These are phyloP conservation scores for Pholiota conissans DNA, from an alignment of 768 basidiomycete genomes.

Conservation along the genomic window DNA sequence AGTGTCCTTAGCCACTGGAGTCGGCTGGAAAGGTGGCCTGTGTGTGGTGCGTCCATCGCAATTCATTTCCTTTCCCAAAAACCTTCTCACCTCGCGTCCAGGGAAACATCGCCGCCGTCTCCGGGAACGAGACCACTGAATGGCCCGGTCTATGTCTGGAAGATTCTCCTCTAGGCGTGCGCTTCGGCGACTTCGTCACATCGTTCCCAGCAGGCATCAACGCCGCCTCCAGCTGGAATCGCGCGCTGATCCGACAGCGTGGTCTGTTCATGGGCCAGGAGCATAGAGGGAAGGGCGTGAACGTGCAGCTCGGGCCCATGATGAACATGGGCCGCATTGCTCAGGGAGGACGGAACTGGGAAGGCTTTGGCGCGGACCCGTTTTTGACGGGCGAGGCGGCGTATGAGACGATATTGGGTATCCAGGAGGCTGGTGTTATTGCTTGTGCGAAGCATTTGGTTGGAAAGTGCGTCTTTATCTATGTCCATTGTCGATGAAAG, in stretches of 20 bases:
- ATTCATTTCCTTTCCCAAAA: neutral
- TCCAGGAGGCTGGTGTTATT: slow-evolving; percentile 80
- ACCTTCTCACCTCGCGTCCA: slow-evolving; percentile 13
- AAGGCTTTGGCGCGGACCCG: slow-evolving; percentile 93
- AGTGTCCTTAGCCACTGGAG: slow-evolving; percentile 62
- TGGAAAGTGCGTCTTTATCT: slow-evolving; percentile 54
- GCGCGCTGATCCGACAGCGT: slow-evolving; percentile 71
- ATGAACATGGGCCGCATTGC: slow-evolving; percentile 86
- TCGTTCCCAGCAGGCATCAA: slow-evolving; percentile 87
- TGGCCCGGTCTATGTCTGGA: slow-evolving; percentile 77
- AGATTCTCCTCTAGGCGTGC: slow-evolving; percentile 80
- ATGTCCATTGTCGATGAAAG: neutral
- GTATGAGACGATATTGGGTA: slow-evolving; percentile 79
- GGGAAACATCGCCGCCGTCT: slow-evolving; percentile 60
- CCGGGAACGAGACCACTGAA: slow-evolving; percentile 36
- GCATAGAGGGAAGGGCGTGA: slow-evolving; percentile 80
- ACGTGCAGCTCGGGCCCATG: slow-evolving; percentile 79
- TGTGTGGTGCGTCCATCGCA: slow-evolving; percentile 55
- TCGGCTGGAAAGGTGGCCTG: slow-evolving; percentile 62
- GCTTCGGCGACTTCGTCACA: slow-evolving; percentile 69
- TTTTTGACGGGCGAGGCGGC: slow-evolving; percentile 78
- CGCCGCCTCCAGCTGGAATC: slow-evolving; percentile 80
- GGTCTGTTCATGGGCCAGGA: slow-evolving; percentile 82
- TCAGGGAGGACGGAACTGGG: slow-evolving; percentile 88
- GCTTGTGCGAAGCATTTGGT: slow-evolving; percentile 86